Conservation (phyloP, 257 asterid genomes). For the Ballota nigra region DNA sequence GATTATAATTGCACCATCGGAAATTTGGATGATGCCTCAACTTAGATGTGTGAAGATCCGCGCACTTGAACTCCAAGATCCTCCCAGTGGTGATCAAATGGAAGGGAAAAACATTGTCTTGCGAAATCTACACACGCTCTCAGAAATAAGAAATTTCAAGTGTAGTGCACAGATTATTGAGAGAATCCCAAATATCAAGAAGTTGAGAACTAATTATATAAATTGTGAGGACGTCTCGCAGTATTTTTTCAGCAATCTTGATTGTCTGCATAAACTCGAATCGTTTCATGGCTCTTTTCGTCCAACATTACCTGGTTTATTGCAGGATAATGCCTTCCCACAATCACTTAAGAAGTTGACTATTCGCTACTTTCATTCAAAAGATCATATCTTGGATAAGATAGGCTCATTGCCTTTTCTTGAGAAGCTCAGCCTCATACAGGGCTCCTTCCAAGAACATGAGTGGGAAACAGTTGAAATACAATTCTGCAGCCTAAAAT, state of each 20-base stretch:
- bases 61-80: background rate
- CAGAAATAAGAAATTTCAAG: background rate
- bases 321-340: background rate
- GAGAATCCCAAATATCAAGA: background rate
- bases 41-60: background rate
- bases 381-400: background rate
- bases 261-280: background rate
- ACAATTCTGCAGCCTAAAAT: background rate
- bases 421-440: background rate
- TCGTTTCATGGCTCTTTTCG: background rate
- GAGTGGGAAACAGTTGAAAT: background rate
- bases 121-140: background rate
- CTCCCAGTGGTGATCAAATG: too few relatives aligned
- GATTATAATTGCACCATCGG: background rate
- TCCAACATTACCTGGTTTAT: background rate
- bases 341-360: background rate
- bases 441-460: background rate
- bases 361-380: background rate
- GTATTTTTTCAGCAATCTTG: background rate
- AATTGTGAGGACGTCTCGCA: background rate
- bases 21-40: background rate
- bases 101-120: too few relatives aligned
- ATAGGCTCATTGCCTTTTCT: background rate
- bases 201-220: background rate
- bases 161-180: background rate